A percentile compares a stretch with the other conserved stretches of the same genome.
phyloP scores from a whole-genome alignment of 108 stramenopile species.

The Nannochloropsis salina region DNA sequence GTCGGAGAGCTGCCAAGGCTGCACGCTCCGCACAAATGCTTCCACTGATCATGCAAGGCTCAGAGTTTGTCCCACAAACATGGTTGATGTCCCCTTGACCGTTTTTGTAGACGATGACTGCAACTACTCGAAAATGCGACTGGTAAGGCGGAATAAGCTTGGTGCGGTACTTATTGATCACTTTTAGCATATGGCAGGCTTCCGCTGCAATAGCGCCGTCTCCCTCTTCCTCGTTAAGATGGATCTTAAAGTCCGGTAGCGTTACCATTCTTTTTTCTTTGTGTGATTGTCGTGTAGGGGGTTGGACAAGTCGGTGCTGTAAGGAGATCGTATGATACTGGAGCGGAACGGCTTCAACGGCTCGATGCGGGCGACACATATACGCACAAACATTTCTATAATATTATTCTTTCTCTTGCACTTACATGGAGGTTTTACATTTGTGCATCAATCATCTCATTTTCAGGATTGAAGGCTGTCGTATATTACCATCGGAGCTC shows the following conservation, averaged over 20 bases:
- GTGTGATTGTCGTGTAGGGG: neutral
- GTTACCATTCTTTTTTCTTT: neutral
- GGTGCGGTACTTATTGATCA: neutral
- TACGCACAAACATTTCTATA: too few relatives aligned
- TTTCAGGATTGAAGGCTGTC: too few relatives aligned
- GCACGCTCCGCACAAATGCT: conserved; percentile 19
- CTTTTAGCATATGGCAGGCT: neutral
- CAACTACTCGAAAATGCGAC: neutral
- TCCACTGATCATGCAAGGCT: neutral
- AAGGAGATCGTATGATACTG: neutral
- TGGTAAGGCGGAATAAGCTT: neutral
- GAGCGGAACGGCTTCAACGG: too few relatives aligned
- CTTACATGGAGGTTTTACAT: too few relatives aligned
- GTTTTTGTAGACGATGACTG: neutral
- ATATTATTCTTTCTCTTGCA: too few relatives aligned
- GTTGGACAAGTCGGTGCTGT: neutral
- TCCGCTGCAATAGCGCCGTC: neutral
- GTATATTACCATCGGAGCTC: too few relatives aligned
- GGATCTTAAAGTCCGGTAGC: neutral
- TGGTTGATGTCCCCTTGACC: neutral
- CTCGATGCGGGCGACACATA: too few relatives aligned
- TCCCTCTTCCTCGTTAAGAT: neutral
- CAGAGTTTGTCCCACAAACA: neutral
- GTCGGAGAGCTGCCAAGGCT: conserved; percentile 10
- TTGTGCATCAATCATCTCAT: too few relatives aligned